phyloP scores from a whole-genome alignment of 139 green algal genomes.

The Chlamydomonas schloesseri region DNA sequence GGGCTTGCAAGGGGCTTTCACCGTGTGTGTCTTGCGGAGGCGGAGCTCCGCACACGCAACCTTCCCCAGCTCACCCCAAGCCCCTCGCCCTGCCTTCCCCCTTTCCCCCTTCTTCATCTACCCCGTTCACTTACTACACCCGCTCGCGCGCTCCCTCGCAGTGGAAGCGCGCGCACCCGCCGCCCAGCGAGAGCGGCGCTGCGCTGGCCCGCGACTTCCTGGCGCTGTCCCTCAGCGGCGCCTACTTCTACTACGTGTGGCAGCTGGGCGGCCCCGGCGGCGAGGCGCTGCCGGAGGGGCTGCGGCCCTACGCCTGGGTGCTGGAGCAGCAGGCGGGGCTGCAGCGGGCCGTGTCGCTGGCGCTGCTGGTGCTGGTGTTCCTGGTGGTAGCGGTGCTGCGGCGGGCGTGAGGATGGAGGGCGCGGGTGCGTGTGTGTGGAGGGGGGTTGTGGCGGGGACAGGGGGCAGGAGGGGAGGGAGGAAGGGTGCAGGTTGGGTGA shows the following conservation, averaged over 20 bases:
- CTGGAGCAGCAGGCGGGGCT: constrained; percentile 32
- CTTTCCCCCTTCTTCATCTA: too few relatives aligned
- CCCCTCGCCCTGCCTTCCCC: too few relatives aligned
- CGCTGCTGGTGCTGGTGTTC: constrained; percentile 52
- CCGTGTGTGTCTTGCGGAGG: too few relatives aligned
- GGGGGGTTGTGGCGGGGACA: background rate
- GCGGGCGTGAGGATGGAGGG: background rate
- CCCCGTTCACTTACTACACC: too few relatives aligned
- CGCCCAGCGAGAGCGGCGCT: background rate
- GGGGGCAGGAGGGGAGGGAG: background rate
- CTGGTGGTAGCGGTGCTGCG: constrained; percentile 34
- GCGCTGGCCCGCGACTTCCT: constrained; percentile 29
- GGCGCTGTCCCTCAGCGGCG: constrained; percentile 26
- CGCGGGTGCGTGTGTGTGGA: background rate
- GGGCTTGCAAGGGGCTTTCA: too few relatives aligned
- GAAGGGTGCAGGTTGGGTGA: background rate
- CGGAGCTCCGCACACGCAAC: too few relatives aligned
- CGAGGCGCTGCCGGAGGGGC: constrained; percentile 7
- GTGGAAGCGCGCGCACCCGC: background rate
- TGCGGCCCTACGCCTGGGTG: constrained; percentile 45
- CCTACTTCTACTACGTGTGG: constrained; percentile 54
- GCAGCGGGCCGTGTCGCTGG: constrained; percentile 43
- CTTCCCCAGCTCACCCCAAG: too few relatives aligned
- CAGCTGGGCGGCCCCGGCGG: constrained; percentile 27
- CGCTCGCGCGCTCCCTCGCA: too few relatives aligned